phyloP scores from a whole-genome alignment of 805 yeast species.

The Spathaspora boniae region DNA sequence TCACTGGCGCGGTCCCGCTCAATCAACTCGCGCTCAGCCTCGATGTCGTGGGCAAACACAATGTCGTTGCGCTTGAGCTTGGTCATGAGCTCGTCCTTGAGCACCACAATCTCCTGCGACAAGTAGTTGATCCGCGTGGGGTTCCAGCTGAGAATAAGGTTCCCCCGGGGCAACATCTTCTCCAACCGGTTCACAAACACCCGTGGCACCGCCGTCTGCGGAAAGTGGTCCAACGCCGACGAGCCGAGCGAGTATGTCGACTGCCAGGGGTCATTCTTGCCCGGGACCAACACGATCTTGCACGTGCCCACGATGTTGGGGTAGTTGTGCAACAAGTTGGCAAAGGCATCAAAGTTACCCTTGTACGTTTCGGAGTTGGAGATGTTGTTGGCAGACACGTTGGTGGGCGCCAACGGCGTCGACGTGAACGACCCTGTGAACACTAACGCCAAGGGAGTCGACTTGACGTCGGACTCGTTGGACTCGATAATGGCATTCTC shows the following conservation, averaged over 20 bases:
- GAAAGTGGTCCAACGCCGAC: conserved; percentile 39
- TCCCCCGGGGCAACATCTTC: conserved; percentile 36
- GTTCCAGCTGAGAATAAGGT: conserved; percentile 51
- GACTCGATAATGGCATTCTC: conserved; percentile 29
- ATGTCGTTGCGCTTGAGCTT: conserved; percentile 71
- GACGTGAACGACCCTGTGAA: conserved; percentile 80
- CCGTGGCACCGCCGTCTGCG: conserved; percentile 68
- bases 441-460: conserved; percentile 62
- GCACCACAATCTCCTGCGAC: conserved; percentile 76
- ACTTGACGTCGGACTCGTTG: conserved; percentile 39
- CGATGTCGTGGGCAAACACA: conserved; percentile 42
- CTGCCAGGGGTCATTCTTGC: conserved; percentile 92
- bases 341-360: conserved; percentile 69
- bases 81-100: conserved; percentile 68
- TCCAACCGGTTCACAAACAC: conserved; percentile 67
- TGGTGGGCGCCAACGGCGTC: conserved; percentile 56
- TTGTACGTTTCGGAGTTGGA: conserved; percentile 58
- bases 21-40: conserved; percentile 15
- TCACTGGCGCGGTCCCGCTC: conserved; percentile 15
- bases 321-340: conserved; percentile 57
- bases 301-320: conserved; percentile 50
- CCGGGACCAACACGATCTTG: conserved; percentile 76
- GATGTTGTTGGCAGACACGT: conserved; percentile 46
- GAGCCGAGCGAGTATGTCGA: conserved; percentile 62
- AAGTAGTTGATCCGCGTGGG: conserved; percentile 77